Evolutionary conservation across 352 stramenopile genomes (phyloP), one percentile per base, ranked within the genome.

Genomic region (Phytophthora hibernalis): DNA sequence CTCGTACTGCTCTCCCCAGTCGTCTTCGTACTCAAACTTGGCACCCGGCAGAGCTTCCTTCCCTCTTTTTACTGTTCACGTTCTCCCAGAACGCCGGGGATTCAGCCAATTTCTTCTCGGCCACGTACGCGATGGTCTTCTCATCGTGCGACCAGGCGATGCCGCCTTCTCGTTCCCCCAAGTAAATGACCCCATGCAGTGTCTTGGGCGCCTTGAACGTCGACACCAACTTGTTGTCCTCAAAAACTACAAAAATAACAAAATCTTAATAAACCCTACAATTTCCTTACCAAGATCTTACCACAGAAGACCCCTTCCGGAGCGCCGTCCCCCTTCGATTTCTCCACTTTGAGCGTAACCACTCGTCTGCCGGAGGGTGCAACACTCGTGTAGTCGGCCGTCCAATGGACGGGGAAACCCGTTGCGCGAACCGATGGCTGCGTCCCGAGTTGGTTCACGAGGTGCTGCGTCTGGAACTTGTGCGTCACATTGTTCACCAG

Each of bases 1-100:
- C 8, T 87, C 83, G 61, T 95, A 95, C 44, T 91, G 87, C 68
- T 97, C 89, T 16, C 89, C 89, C 84, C 86, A 95, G 61, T 97
- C 88, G 20, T 93, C 82, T 33, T 91, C 63, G 33, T 82, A 79
- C 43, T 89, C 78, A 58, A 86, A 97, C 69, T 94, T 89, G 53
- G 64, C 64, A 7, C 83, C 82, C 11, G 76, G 72, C 4, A 78
- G 42, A 11, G 61, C 55, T 16, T 68, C 65, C 26, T 63, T 60
- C 24, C 10, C 78, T 62, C 31, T 80, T 79, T 16, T 65, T 66
- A 26, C 21, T 75, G 54, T 92, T 91, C 5, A 83, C 70, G 40
- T 90, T 86, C 26, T 81, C 72, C 61, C 71, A 92, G 52, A 91
- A 91, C 15, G 78, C 55, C 20, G 64, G 61, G 12, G 73, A 78